Evolutionary conservation across 352 stramenopile species (phyloP), one percentile per base, ranked within the genome.

Genomic region (Phytophthora nicotianae): DNA sequence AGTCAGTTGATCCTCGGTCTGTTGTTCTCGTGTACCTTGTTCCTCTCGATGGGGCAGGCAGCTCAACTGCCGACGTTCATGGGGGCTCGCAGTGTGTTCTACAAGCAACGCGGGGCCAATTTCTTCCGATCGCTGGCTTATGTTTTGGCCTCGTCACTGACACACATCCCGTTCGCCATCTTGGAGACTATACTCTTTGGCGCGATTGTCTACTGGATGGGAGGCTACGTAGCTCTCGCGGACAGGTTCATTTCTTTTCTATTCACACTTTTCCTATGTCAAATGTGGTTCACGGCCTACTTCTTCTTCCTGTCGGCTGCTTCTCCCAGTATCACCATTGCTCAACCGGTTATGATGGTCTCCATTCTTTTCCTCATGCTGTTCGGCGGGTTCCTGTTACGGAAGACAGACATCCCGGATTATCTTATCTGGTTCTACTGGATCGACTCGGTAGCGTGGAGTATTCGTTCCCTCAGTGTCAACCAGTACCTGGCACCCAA

Each of bases 121-220:
- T 97, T 97, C 62, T 96, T 91, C 54, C 83, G 87, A 5, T 81
- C 90, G 2, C 82, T 79, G 0, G 79, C 84, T 10, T 97, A 96
- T 64, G 81, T 97, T 8, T 48, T 97, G 46, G 77, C 74, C 2
- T 72, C 67, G 5, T 83, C 69, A 8, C 9, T 89, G 17, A 74
- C 74, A 0, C 72, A 83, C 37, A 57, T 91, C 24, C 72, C 83
- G 58, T 79, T 90, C 43, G 61, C 67, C 55, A 29, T 89, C 2
- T 63, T 93, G 26, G 89, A 97, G 70, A 87, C 83, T 0, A 20
- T 96, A 8, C 61, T 96, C 2, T 97, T 96, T 62, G 87, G 89
- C 14, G 86, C 81, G 1, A 64, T 97, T 23, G 62, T 97, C 6
- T 98, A 98, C 66, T 98, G 86, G 79, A 93, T 97, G 75, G 77